Conservation (phyloP, 2,329 filamentous ascomycete genomes). For the Claviceps sp. region DNA sequence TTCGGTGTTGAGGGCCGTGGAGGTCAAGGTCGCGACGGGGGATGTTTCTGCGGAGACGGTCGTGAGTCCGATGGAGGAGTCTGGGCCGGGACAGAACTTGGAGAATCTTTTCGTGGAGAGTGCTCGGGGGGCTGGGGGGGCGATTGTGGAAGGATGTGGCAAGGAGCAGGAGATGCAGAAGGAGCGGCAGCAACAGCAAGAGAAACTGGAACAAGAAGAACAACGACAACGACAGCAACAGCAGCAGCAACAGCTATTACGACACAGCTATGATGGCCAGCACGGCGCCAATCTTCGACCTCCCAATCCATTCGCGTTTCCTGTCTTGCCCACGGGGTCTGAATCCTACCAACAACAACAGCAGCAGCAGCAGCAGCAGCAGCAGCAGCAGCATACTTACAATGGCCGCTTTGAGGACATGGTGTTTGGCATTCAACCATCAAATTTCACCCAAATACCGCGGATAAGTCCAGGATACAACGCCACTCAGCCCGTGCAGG, state of each 20-base stretch:
- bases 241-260: neutral
- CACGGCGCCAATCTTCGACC: conserved; percentile 7
- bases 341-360: conserved; percentile 13
- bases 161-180: too few relatives aligned
- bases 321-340: conserved; percentile 11
- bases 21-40: conserved; percentile 28
- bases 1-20: conserved; percentile 55
- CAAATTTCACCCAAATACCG: conserved; percentile 13
- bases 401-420: conserved; percentile 13
- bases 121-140: too few relatives aligned
- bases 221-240: conserved; percentile 5
- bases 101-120: too few relatives aligned
- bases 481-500: conserved; percentile 12
- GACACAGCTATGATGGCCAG: neutral
- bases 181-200: too few relatives aligned
- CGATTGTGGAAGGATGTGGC: too few relatives aligned
- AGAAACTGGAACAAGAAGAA: too few relatives aligned
- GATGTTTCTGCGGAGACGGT: conserved; percentile 47
- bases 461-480: conserved; percentile 14
- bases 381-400: conserved; percentile 13
- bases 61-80: conserved; percentile 53
- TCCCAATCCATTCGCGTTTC: conserved; percentile 13
- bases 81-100: conserved; percentile 23
- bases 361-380: conserved; percentile 12
- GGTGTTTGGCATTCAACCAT: conserved; percentile 13